Conservation (phyloP, 2,329 filamentous ascomycete genomes). For the Aureobasidium sp. region DNA sequence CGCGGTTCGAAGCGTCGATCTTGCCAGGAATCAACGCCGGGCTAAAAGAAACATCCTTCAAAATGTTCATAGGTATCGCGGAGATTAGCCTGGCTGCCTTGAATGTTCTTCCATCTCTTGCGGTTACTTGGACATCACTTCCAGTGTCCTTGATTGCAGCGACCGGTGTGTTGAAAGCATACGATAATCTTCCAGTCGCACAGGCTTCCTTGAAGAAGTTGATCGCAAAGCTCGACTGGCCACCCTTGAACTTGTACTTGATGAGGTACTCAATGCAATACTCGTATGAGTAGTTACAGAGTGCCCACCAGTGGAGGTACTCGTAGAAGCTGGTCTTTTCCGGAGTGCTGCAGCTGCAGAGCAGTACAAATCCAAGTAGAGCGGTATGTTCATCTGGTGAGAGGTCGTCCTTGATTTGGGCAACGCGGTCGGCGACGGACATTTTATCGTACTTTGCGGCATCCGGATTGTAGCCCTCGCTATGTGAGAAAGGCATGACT, state of each 20-base stretch:
- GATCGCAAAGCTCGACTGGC: conserved; percentile 15
- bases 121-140: background rate
- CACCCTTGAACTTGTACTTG: conserved; percentile 23
- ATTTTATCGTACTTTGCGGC: conserved; percentile 23
- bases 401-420: conserved; percentile 20
- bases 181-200: background rate
- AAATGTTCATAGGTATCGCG: conserved; percentile 20
- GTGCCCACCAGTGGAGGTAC: conserved; percentile 25
- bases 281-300: conserved; percentile 22
- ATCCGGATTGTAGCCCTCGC: conserved; percentile 23
- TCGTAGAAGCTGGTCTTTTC: conserved; percentile 23
- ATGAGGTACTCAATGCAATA: conserved; percentile 20
- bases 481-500: conserved; percentile 32
- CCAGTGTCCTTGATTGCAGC: conserved; percentile 14
- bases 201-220: conserved; percentile 14
- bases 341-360: conserved; percentile 16
- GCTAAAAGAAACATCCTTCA: conserved; percentile 21
- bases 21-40: conserved; percentile 22
- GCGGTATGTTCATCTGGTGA: conserved; percentile 19
- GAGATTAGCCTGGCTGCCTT: conserved; percentile 17
- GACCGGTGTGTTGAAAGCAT: conserved; percentile 3
- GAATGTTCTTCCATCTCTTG: conserved; percentile 4
- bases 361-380: conserved; percentile 20
- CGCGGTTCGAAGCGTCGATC: conserved; percentile 20
- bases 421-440: conserved; percentile 25